Conservation (phyloP, 208 protist genomes). For the Strigomonas oncopelti region DNA sequence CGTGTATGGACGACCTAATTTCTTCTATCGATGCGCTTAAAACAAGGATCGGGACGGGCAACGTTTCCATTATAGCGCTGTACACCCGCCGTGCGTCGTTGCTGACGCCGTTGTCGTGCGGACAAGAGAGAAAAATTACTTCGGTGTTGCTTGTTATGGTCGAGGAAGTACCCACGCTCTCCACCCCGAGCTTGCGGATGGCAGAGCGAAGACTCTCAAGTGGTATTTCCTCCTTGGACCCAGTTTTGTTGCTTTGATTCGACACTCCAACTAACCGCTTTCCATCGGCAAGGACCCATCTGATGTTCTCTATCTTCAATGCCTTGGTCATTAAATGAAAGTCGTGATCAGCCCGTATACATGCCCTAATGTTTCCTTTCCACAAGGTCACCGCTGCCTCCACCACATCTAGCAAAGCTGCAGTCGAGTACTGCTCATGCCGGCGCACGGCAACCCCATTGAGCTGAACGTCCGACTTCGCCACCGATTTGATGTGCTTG, state of each 20-base stretch:
- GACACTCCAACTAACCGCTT: constrained; percentile 2
- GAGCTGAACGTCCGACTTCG: constrained; percentile 32
- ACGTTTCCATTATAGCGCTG: constrained; percentile 20
- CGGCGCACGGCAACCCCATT: constrained; percentile 55
- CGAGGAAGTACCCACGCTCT: too few species aligned
- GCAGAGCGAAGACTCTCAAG: not conserved
- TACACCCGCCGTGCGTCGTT: constrained; percentile 37
- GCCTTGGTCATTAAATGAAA: constrained; percentile 37
- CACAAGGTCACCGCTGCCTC: constrained; percentile 57
- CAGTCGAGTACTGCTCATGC: constrained; percentile 43
- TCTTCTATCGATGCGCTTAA: constrained; percentile 22
- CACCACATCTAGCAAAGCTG: constrained; percentile 32
- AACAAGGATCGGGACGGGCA: constrained; percentile 32
- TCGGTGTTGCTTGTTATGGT: not conserved
- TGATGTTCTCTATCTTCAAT: constrained; percentile 8
- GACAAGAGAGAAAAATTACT: constrained; percentile 18
- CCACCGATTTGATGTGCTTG: constrained; percentile 43
- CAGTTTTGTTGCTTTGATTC: not conserved
- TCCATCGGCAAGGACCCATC: constrained; percentile 12
- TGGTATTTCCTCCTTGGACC: not conserved
- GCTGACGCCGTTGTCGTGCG: constrained; percentile 9
- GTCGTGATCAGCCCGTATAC: constrained; percentile 46
- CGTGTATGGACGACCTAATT: constrained; percentile 34
- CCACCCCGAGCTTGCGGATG: too few species aligned
- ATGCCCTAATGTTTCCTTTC: constrained; percentile 61